Base-by-base conservation (phyloP, 352 stramenopile genomes). In the Globisporangium spiculum region DNA sequence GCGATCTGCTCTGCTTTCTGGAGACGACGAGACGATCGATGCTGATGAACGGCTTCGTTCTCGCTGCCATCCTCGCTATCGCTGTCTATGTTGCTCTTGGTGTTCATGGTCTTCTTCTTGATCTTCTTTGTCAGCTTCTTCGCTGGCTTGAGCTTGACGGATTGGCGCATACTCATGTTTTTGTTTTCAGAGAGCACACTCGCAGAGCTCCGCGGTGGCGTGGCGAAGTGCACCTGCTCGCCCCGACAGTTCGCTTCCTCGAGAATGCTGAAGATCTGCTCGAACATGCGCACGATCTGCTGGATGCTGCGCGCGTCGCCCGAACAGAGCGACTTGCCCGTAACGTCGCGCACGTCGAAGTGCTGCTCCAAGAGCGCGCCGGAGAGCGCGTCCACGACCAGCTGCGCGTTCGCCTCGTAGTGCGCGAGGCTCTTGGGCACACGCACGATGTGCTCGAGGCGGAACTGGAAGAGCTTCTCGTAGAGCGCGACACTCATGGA, bases 401-500 rank as follows among this genome's bases (percentile, higher is more conserved):
- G 63, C 70, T 97, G 87, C 9, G 89, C 91, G 68, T 97, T 97
- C 62, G 85, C 75, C 36, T 90, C 89, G 69, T 97, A 97, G 69
- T 97, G 83, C 8, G 80, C 81, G 10, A 77, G 56, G 6, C 74
- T 80, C 4, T 66, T 53, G 5, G 89, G 89, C 58, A 89, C 81
- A 27, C 88, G 86, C 46, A 92, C 75, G 48, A 96, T 76, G 52
- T 76, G 73, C 5, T 88, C 82, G 30, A 96, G 73, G 4, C 88
- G 80, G 60, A 97, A 86, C 67, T 95, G 84, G 69, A 97, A 97
- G 57, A 97, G 78, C 69, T 90, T 91, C 74, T 97, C 91, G 72
- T 96, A 97, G 1, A 97, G 79, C 34, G 91, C 90, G 64, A 97
- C 90, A 69, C 94, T 93, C 90, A 97, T 97, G 59, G 85, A 96